These are phyloP conservation scores for Scheffersomyces lignosus DNA, from an alignment of 805 yeast species.

Conservation along the genomic window DNA sequence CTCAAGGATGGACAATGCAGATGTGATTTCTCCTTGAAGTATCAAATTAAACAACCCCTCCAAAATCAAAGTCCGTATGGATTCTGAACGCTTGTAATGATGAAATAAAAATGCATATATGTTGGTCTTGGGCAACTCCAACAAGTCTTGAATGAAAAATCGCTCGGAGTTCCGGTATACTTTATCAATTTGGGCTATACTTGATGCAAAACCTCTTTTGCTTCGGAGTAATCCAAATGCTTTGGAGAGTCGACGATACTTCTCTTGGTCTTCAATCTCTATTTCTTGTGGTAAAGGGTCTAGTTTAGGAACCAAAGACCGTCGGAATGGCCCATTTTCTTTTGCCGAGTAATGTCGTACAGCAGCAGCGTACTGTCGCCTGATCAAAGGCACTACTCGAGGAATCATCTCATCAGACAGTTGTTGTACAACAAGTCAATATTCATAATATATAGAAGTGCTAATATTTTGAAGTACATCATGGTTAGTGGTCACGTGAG, in stretches of 20 bases:
- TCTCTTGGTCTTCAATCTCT: background rate
- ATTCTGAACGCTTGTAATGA: conserved; percentile 15
- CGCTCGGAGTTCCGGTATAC: background rate
- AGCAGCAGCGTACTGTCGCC: too few species aligned
- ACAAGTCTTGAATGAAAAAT: conserved; percentile 20
- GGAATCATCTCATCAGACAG: too few species aligned
- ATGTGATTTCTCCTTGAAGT: conserved; percentile 7
- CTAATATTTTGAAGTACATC: too few species aligned
- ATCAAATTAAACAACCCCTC: conserved; percentile 15
- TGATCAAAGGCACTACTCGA: too few species aligned
- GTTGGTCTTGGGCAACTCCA: conserved; percentile 16
- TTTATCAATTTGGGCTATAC: background rate
- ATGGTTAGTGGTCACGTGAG: too few species aligned
- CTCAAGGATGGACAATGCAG: conserved; percentile 7
- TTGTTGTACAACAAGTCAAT: too few species aligned
- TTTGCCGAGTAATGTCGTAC: too few species aligned
- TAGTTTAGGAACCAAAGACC: background rate
- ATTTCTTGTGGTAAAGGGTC: background rate
- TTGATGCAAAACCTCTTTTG: background rate
- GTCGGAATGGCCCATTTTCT: too few species aligned
- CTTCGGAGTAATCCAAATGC: background rate
- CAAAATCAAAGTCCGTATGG: conserved; percentile 18
- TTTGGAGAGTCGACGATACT: background rate
- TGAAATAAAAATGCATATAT: conserved; percentile 13
- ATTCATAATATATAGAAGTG: too few species aligned